Evolutionary conservation across 78 protist genomes (phyloP), one percentile per base, ranked within the genome.

Genomic region (Pigoraptor vietnamica): DNA sequence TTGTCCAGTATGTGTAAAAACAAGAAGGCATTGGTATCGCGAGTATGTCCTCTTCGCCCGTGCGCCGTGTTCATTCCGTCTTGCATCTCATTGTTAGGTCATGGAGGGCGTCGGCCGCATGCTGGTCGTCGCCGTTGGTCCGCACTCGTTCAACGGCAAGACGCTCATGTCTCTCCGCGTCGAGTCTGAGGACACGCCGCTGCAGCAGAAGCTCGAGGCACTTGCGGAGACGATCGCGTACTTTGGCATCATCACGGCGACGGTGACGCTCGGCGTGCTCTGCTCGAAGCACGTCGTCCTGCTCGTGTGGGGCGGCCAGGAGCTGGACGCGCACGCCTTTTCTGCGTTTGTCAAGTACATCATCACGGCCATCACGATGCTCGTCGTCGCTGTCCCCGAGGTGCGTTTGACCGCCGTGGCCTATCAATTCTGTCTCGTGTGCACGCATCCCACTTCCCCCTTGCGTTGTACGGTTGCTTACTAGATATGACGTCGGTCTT

Each of bases 311-410:
- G 25, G 2, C 2, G 87, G 37, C 87, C 19, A 82, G 38, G 87
- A 82, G 87, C 1, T 34, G 35, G 38, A 33, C 87, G 35, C 6
- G 87, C 87, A 33, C 87, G 2, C 14, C 10, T 25, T 79, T 19
- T 34, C 34, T 32, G 87, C 87, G 34, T 1, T 86, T 10, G 35
- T 86, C 89, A 86, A 40, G 82, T 33, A 39, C 40, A 34, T 99
- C 84, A 94, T 97, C 92, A 90, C 95, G 39, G 95, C 98, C 81
- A 93, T 99, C 90, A 96, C 99, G 36, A 96, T 98, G 67, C 87
- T 98, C 81, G 99, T 98, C 82, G 99, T 98, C n/a, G 98, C 99
- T 39, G 98, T 98, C 6, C 99, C 99, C 23, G 99, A 98, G 99
- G 98, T 1, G n/a, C 2, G 88, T 39, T 24, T 39, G 29, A 1